Evolutionary conservation across 768 basidiomycete genomes (phyloP), one percentile per base, ranked within the genome.

Genomic region (Mycena epipterygia): DNA sequence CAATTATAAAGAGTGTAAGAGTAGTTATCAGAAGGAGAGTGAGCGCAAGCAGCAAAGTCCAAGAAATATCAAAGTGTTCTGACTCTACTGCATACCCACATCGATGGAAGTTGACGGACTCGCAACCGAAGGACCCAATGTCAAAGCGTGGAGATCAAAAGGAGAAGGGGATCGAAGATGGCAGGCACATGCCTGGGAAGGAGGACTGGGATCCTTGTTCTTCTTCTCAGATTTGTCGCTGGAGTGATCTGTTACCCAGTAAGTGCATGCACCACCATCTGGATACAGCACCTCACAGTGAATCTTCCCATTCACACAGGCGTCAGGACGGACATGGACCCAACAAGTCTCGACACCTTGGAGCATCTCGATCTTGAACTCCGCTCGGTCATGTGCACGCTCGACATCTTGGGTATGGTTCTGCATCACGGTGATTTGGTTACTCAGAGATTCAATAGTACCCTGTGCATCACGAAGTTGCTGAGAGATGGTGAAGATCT

Each of bases 381-480:
- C 71, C 23, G 67, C 64, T 12, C 51, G 65, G 52, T 77, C 73
- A 39, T 23, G 59, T 16, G 48, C 68, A 5, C 63, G 66, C 23
- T 73, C 72, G 17, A 17, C 25, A 17, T 60, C 58, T 23, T 60
- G 58, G 12, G 44, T 32, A 17, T 68, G 51, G 27, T 59, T 57
- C 53, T 61, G 30, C n/a, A 37, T 8, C 5, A 9, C 16, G 13
- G 32, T 21, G 32, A 53, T 27, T 19, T 64, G 32, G 17, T 39
- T 42, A n/a, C 71, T 39, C 8, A 56, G 61, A 23, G 23, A 14
- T 17, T 76, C 61, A 33, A 63, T 48, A 17, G 65, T 41, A 35
- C 63, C 56, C 46, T 44, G 59, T 9, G 55, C n/a, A 29, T 69
- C 67, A 37, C 59, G 61, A 55, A 67, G 41, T 41, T 59, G 65